Base-by-base conservation (phyloP, 306 rosid genomes). In the Vigna unguiculata region DNA sequence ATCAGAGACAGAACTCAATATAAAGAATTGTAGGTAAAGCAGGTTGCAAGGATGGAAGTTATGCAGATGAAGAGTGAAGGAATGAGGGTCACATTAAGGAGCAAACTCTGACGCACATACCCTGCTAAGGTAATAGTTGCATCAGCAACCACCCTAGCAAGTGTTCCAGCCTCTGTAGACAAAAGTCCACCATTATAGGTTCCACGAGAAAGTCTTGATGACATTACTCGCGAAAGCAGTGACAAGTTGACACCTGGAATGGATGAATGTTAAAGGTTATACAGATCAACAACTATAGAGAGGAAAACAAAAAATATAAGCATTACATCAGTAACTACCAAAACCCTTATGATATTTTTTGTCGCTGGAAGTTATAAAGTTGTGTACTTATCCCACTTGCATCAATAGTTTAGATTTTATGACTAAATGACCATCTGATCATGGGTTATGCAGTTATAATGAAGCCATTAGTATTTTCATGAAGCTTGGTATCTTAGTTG, bases 161-260 rank as follows among this genome's bases (percentile, higher is more conserved):
- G 72, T 2, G 99, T 96, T 14, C 99, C 99, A 0, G 99, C 99
- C 80, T 96, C 99, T 0, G 99, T 96, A 19, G 99, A 96, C 9
- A 96, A 85, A 41, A 96, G 86, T 34, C 99, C 99, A 0, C 96
- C 96, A 10, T 96, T 96, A 43, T 88, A 96, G 36, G 99, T 96
- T 69, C 99, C 99, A 1, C 99, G 99, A 15, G 99, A 89, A 76
- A 96, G 99, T 82, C 99, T 82, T 0, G 99, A 89, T 3, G 99
- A 92, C 99, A 96, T 96, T 46, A 96, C 99, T 48, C 98, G 86
- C 0, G 99, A 96, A 69, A 96, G 96, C 22, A 96, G 96, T 58
- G 99, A 87, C 83, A 96, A 83, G 85, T 96, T 96, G 36, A 96
- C 97, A 68, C 99, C 99, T 96, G 89, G 32, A 83, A 66, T 66